Percentiles rank a stretch among this genome's conserved stretches.
phyloP scores from a whole-genome alignment of 768 basidiomycete genomes.

The Tylopilus sp. region DNA sequence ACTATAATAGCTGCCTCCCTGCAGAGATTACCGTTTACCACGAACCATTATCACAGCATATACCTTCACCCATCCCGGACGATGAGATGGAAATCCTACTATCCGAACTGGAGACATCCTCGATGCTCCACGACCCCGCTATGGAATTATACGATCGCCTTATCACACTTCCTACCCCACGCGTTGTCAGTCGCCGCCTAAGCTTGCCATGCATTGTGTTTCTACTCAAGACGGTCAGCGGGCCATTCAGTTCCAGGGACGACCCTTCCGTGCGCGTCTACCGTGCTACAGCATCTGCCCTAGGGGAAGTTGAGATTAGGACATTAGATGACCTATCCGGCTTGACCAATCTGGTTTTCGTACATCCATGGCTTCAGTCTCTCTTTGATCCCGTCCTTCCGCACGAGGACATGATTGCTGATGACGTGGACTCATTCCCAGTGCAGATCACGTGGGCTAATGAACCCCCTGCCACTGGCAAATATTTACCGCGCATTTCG shows the following conservation, averaged over 20 bases:
- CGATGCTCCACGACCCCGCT: conserved; percentile 2
- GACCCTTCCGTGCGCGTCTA: conserved; percentile 5
- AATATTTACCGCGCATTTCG: background rate
- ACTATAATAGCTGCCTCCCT: conserved; percentile 24
- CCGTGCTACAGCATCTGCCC: conserved; percentile 8
- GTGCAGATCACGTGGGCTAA: background rate
- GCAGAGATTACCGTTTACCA: conserved; percentile 18
- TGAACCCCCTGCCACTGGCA: background rate
- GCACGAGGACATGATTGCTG: conserved; percentile 18
- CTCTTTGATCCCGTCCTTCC: conserved; percentile 17
- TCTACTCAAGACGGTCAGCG: conserved; percentile 5
- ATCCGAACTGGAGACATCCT: background rate
- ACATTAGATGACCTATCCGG: conserved; percentile 6
- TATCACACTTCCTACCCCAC: conserved; percentile 8
- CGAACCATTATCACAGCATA: background rate
- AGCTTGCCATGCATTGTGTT: conserved; percentile 15
- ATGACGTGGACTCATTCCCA: conserved; percentile 4
- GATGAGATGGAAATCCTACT: conserved; percentile 8
- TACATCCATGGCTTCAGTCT: conserved; percentile 17
- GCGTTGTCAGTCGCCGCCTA: conserved; percentile 15
- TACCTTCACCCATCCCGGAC: conserved; percentile 7
- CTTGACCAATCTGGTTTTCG: conserved; percentile 14
- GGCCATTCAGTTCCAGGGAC: background rate
- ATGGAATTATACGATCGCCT: conserved; percentile 12
- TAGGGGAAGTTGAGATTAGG: conserved; percentile 6